A percentile compares a stretch with the other conserved stretches of the same genome.
Conservation (phyloP, 192 early-diverging fungal species). For the Podila minutissima region DNA sequence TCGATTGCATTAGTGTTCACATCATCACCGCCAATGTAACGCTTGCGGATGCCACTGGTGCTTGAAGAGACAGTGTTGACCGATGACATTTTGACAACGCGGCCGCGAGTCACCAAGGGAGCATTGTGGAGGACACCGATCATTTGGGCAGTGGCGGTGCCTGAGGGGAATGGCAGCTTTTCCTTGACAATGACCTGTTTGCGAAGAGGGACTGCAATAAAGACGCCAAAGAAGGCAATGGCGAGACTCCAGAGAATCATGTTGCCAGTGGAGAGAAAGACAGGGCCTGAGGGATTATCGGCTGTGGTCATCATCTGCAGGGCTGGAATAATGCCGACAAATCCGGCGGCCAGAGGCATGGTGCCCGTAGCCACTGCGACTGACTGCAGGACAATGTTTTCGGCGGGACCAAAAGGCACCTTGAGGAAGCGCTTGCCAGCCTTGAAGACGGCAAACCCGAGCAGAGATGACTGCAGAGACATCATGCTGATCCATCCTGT, state of each 20-base stretch:
- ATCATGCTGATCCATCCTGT: constrained; percentile 86
- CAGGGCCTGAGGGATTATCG: constrained; percentile 65
- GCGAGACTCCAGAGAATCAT: constrained; percentile 81
- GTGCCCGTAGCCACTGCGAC: constrained; percentile 86
- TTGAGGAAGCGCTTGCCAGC: constrained; percentile 52
- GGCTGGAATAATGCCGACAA: constrained; percentile 86
- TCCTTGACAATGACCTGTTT: constrained; percentile 82
- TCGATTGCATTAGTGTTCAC: too few relatives aligned
- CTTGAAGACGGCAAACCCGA: constrained; percentile 84
- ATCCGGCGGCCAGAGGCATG: constrained; percentile 84
- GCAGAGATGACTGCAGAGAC: constrained; percentile 76
- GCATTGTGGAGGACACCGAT: constrained; percentile 76
- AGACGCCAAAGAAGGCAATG: constrained; percentile 88
- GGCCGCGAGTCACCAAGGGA: constrained; percentile 54
- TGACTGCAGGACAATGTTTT: constrained; percentile 88
- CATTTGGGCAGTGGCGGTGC: constrained; percentile 89
- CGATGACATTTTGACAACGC: too few relatives aligned
- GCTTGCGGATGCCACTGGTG: too few relatives aligned
- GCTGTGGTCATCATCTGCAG: constrained; percentile 70
- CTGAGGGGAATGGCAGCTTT: constrained; percentile 88
- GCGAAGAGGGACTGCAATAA: constrained; percentile 85
- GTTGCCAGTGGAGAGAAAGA: constrained; percentile 55
- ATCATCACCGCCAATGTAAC: too few relatives aligned
- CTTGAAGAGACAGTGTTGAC: too few relatives aligned
- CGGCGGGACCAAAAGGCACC: constrained; percentile 76